A percentile compares a stretch with the other conserved stretches of the same genome.
phyloP scores from a whole-genome alignment of 805 yeast species.

The Zygosaccharomyces bailii region DNA sequence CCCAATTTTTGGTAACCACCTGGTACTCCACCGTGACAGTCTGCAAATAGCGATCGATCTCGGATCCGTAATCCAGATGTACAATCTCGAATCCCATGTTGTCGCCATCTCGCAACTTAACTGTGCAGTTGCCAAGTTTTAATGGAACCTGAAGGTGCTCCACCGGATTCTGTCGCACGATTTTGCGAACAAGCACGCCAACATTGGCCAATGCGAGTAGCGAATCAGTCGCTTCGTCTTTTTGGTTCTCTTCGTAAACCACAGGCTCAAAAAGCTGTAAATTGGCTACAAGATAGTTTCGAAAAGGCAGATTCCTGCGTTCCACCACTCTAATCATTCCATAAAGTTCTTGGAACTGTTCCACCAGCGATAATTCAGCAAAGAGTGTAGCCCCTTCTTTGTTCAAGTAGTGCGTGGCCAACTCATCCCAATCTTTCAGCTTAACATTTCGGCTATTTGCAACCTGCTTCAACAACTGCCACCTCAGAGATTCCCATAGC shows the following conservation, averaged over 20 bases:
- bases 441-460: constrained; percentile 25
- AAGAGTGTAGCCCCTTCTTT: constrained; percentile 11
- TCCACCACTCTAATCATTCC: constrained; percentile 32
- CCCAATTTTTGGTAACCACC: constrained; percentile 30
- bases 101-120: constrained; percentile 22
- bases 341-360: constrained; percentile 30
- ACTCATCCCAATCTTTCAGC: constrained; percentile 29
- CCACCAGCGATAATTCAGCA: constrained; percentile 13
- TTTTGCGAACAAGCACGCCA: constrained; percentile 25
- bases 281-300: constrained; percentile 30
- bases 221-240: constrained; percentile 16
- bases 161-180: constrained; percentile 8
- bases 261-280: constrained; percentile 24
- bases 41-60: constrained; percentile 30
- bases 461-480: constrained; percentile 24
- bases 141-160: constrained; percentile 24
- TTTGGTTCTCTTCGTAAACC: constrained; percentile 20
- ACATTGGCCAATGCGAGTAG: constrained; percentile 27
- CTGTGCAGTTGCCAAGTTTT: constrained; percentile 31
- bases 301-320: constrained; percentile 28
- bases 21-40: constrained; percentile 22
- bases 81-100: constrained; percentile 21
- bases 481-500: constrained; percentile 20
- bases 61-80: constrained; percentile 32
- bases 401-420: constrained; percentile 23